phyloP scores from a whole-genome alignment of 2,329 filamentous ascomycete genomes.

The Pseudopyricularia cyperi region DNA sequence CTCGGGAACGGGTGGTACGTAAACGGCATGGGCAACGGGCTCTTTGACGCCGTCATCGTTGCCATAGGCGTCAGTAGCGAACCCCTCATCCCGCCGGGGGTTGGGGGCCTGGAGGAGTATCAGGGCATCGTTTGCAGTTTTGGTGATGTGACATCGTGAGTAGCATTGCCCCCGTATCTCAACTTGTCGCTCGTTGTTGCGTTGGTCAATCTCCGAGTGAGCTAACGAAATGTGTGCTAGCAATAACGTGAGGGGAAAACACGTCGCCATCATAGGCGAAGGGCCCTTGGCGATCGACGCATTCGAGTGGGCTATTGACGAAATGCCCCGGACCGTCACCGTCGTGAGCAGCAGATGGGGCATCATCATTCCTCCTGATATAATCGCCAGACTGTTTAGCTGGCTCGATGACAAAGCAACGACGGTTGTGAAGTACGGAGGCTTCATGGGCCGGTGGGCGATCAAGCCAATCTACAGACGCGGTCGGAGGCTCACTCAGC shows the following conservation, averaged over 20 bases:
- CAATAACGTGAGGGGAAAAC: not conserved
- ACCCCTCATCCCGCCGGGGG: slow-evolving; percentile 10
- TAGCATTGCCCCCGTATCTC: too few relatives aligned
- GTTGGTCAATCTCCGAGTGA: too few relatives aligned
- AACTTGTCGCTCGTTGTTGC: not conserved
- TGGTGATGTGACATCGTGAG: not conserved
- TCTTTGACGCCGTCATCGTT: slow-evolving; percentile 65
- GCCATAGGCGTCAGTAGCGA: slow-evolving; percentile 71
- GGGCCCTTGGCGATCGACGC: not conserved
- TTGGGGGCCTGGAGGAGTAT: not conserved
- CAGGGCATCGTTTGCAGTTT: not conserved
- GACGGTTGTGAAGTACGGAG: too few relatives aligned
- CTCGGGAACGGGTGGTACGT: slow-evolving; percentile 50
- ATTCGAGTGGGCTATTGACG: not conserved
- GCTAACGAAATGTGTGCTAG: too few relatives aligned
- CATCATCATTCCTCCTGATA: not conserved
- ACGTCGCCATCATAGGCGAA: not conserved
- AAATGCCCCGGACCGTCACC: not conserved
- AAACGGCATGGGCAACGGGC: slow-evolving; percentile 56
- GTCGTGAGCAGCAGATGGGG: not conserved
- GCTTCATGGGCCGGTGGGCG: not conserved
- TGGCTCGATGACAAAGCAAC: not conserved
- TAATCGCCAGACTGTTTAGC: not conserved
- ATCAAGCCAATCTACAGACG: not conserved
- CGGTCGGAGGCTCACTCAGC: not conserved